Base-by-base conservation (phyloP, 306 rosid species). In the Sicyos baderoa region DNA sequence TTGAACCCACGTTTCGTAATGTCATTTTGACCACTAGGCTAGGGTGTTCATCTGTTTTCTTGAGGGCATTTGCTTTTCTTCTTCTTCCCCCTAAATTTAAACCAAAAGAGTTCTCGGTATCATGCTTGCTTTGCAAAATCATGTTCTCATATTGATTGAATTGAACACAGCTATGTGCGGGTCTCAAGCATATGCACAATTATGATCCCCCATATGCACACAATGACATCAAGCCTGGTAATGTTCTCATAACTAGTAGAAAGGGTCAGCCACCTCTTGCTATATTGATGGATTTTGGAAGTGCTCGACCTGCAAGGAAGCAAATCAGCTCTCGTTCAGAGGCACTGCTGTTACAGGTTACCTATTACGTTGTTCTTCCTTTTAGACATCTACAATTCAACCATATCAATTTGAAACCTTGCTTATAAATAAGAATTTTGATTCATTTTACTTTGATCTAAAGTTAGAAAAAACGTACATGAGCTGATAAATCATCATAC, bases 251-350 rank as follows among this genome's bases (percentile, higher is more conserved):
- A 71, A 88, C 96, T 44, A 89, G 74, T 49, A 80, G 90, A 70
- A 94, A 85, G 78, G 97, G 89, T 65, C 82, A 84, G 69, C 74
- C 97, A 18, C 92, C 96, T 51, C 87, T 90, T 66, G 97, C 97
- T 79, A 94, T 90, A 76, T 84, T 94, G 79, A 94, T 94, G 99
- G 99, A 94, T 84, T 90, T 94, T 78, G 95, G 99, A 71, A 94
- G 99, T 80, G 84, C 99, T 79, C 80, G 95, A 40, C 95, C 96
- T 58, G 96, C 91, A 21, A 94, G 90, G 88, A 94, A 70, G 80
- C 84, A 84, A 72, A 87, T 94, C 75, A 77, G 77, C 65, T 76
- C 90, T 80, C 87, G 99, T 59, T 74, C 90, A 54, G 99, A 90
- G 84, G 99, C 99, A 32, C 85, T 94, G 17, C 97, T 88, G 83